Percentiles rank a stretch among this genome's conserved stretches.
Evolutionary conservation across 2,329 filamentous ascomycete species (phyloP).

Genomic region (Hansfordia pulvinata): DNA sequence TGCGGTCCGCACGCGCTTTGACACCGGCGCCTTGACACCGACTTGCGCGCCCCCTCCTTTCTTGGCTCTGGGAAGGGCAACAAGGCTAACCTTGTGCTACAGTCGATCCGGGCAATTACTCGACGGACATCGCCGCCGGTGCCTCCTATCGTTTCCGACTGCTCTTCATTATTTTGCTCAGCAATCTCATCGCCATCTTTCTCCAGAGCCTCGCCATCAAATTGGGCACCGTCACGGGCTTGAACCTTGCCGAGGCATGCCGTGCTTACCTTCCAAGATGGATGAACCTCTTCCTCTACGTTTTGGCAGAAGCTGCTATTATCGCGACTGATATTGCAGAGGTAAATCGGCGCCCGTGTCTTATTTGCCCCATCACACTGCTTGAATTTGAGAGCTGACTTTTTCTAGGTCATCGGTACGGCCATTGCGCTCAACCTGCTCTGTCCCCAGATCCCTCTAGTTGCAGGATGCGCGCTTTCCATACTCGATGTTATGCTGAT

Average conservation of each 20-base stretch:
- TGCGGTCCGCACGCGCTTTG: no score
- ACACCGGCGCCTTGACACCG: not conserved
- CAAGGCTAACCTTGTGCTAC: constrained; percentile 1
- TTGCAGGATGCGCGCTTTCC: constrained; percentile 55
- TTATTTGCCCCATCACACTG: no score
- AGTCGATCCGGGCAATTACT: constrained; percentile 54
- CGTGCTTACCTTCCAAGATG: constrained; percentile 51
- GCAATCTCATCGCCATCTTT: constrained; percentile 59
- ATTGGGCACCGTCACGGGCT: constrained; percentile 53
- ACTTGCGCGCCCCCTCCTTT: not conserved
- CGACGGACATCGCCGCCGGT: constrained; percentile 56
- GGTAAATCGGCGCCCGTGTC: constrained; percentile 17
- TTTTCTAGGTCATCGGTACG: constrained; percentile 47
- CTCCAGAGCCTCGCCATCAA: constrained; percentile 56
- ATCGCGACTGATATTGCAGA: constrained; percentile 62
- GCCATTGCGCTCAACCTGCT: constrained; percentile 58
- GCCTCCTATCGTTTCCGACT: constrained; percentile 51
- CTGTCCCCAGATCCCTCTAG: constrained; percentile 47
- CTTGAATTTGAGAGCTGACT: no score
- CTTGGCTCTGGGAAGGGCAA: not conserved
- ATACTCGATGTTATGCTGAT: constrained; percentile 57
- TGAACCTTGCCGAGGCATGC: constrained; percentile 54
- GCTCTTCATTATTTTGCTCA: constrained; percentile 54
- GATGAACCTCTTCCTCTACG: constrained; percentile 49
- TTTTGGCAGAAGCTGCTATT: constrained; percentile 52